Evolutionary conservation across 1,284 basidiomycete species (phyloP), one percentile per base, ranked within the genome.

Genomic region (Lentinula novae-zelandiae): DNA sequence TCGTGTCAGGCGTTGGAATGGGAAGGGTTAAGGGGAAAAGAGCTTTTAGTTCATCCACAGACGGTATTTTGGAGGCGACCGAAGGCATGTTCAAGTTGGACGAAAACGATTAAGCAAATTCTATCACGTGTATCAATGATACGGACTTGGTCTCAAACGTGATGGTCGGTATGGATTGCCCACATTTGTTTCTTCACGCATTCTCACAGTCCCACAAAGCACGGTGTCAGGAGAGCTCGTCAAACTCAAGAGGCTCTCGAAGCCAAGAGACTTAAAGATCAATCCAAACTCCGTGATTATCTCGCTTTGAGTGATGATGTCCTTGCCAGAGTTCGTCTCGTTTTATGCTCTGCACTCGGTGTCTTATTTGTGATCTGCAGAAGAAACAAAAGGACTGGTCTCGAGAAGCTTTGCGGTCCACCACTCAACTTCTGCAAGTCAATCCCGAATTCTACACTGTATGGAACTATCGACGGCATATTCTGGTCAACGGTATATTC

Each of bases 381-480:
- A 93, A 90, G 78, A 83, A 82, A 65, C 70, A 71, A 2, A 74
- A 76, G 46, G 89, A 91, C 58, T 89, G 83, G 79, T 84, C 86
- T 56, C 71, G 73, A 33, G 87, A 90, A 17, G 85, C 92, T 0
- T 82, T 96, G 36, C 78, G 82, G 20, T 76, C 87, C 51, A 95
- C 93, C 1, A 87, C 85, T n/a, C 78, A 78, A 34, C 73, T 95
- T n/a, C 83, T 96, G 8, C 84, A 89, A 63, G 66, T 88, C 57
- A 95, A 96, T 70, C 92, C 93, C 5, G 94, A 96, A 73, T 93
- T 94, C 71, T 96, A 96, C 73, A 95, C 94, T 0, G 77, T 93
- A 51, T 97, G 95, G 95, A 96, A 96, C 73, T 95, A 94, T 73
- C 82, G 95, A 49, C 80, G 95, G 33, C 78, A 84, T 54, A 93